Base-by-base conservation (phyloP, 768 basidiomycete genomes). In the Termitomyces sp. region DNA sequence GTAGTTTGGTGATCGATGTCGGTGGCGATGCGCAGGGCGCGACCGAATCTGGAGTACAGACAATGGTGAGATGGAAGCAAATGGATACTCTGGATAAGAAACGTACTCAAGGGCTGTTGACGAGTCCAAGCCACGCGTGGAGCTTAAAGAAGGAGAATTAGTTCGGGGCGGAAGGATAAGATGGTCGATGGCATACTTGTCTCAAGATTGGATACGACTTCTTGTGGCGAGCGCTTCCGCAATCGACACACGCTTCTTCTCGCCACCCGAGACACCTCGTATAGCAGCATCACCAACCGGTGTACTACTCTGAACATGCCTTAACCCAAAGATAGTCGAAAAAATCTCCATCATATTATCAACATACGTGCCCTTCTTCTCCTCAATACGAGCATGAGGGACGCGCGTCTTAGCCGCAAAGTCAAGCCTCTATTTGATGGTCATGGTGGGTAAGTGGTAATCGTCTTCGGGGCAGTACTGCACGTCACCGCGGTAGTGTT, bases 391-490 rank as follows among this genome's bases (percentile, higher is more conserved):
- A 3, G 69, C 71, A 28, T 73, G 81, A 3, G 92, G 91, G 4
- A 81, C 81, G 25, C 91, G 85, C 17, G 82, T 85, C 59, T 77
- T 80, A 0, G 86, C 79, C 0, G 88, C 86, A 56, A 91, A 89
- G 16, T 68, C 73, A 30, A 97, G 75, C 0, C 91, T 92, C 66
- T 92, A 79, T 47, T 81, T 78, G 32, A 93, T 90, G 5, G 88
- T 90, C 27, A 96, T 77, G 10, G 88, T 89, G 5, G 92, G 88
- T 62, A 94, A 89, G 66, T 93, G 91, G 1, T 89, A 75, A 66
- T 95, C 91, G 63, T 93, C 91, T 72, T 91, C 91, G 0, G 89
- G 88, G 58, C 81, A 86, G 66, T 91, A 93, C 54, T 82, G 81
- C 2, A 91, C 85, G 64, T 91, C 91, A 16, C 93, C 94, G 3